These are phyloP conservation scores for Phytophthora pseudosyringae DNA, from an alignment of 352 stramenopile species.

Conservation along the genomic window DNA sequence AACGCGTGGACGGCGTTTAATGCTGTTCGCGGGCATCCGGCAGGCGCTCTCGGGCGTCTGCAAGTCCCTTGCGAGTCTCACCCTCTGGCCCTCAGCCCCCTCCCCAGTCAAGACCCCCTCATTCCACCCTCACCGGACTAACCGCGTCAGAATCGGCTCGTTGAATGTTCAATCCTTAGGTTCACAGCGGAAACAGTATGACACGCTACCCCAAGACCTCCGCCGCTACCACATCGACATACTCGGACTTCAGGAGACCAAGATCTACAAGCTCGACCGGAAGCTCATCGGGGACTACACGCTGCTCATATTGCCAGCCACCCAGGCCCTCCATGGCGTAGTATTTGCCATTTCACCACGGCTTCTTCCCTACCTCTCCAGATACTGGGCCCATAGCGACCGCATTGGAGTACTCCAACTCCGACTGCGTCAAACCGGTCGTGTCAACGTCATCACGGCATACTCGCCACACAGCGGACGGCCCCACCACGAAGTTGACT, in stretches of 20 bases:
- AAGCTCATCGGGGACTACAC: background rate
- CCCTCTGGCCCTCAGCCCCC: background rate
- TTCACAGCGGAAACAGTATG: background rate
- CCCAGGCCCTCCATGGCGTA: background rate
- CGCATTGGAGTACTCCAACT: conserved; percentile 7
- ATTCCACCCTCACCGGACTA: background rate
- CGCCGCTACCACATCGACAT: background rate
- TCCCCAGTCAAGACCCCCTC: background rate
- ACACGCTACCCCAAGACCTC: background rate
- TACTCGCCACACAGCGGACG: background rate
- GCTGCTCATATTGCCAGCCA: background rate
- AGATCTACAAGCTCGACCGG: background rate
- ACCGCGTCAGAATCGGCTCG: background rate
- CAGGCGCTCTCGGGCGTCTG: background rate
- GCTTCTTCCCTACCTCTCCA: background rate
- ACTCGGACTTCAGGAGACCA: conserved; percentile 5
- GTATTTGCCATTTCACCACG: background rate
- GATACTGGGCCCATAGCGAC: background rate
- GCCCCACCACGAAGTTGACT: background rate
- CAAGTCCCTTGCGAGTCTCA: conserved; percentile 1
- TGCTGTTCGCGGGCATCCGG: background rate
- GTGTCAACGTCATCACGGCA: conserved; percentile 1
- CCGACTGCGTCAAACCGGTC: background rate
- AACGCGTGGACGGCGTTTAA: background rate
- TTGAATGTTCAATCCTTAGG: background rate